These are phyloP conservation scores for Stemphylium lycopersici DNA, from an alignment of 2,329 filamentous ascomycete genomes.

Conservation along the genomic window DNA sequence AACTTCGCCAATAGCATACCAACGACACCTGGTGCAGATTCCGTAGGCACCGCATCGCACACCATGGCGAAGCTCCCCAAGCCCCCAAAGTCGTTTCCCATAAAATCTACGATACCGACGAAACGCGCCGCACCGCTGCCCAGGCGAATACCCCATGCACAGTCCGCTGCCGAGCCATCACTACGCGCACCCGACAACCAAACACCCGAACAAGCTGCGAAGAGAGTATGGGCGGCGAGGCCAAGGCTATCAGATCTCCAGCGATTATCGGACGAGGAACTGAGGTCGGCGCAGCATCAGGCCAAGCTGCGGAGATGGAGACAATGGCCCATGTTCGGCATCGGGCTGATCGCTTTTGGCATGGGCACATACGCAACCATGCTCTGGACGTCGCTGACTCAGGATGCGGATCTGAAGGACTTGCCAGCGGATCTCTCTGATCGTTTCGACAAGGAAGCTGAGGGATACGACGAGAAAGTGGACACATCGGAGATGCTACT, in stretches of 20 bases:
- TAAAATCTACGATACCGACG: slow-evolving; percentile 27
- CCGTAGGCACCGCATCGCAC: slow-evolving; percentile 16
- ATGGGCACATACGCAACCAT: slow-evolving; percentile 50
- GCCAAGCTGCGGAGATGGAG: slow-evolving; percentile 39
- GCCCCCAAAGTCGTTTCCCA: slow-evolving; percentile 28
- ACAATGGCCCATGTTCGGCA: slow-evolving; percentile 42
- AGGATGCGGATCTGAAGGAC: slow-evolving; percentile 29
- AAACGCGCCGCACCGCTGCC: slow-evolving; percentile 24
- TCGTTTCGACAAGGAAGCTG: slow-evolving; percentile 54
- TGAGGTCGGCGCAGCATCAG: slow-evolving; percentile 31
- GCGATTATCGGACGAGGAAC: slow-evolving; percentile 36
- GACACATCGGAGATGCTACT: slow-evolving; percentile 52
- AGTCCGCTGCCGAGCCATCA: slow-evolving; percentile 16
- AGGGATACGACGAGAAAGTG: slow-evolving; percentile 56
- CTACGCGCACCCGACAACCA: slow-evolving; percentile 16
- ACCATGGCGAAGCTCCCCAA: slow-evolving; percentile 45
- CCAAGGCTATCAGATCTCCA: slow-evolving; percentile 34
- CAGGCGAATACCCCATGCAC: slow-evolving; percentile 20
- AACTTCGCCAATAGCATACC: slow-evolving; percentile 23
- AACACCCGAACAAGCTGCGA: slow-evolving; percentile 24
- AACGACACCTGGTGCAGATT: slow-evolving; percentile 12
- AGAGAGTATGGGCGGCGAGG: slow-evolving; percentile 34
- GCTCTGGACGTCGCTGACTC: slow-evolving; percentile 44
- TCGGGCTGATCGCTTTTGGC: slow-evolving; percentile 44
- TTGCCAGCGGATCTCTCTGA: slow-evolving; percentile 51